Base-by-base conservation (phyloP, 805 yeast genomes). In the Zygotorulaspora danielsina region DNA sequence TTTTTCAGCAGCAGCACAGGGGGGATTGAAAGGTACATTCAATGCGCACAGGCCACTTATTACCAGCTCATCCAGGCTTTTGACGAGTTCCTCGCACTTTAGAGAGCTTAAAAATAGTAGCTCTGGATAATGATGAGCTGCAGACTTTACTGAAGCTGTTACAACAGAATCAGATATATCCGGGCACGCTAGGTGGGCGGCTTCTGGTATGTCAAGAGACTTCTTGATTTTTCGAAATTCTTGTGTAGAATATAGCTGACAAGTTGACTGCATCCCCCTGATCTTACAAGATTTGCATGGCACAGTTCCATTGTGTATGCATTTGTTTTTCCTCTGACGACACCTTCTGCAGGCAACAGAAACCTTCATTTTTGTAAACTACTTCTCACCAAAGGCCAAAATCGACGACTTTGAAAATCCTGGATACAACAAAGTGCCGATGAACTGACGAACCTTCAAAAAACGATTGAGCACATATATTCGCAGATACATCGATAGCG, bases 301-400 rank as follows among this genome's bases (percentile, higher is more conserved):
- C 12, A 32, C 5, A 17, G 12, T 6, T 8, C 38, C 38, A 24
- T 26, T 12, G 16, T 34, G 38, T 12, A 26, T 18, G 19, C 38
- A 34, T 19, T 34, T 34, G 7, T 18, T 34, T 13, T 25, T 34
- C 19, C 16, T 34, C n/a, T 19, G 24, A 16, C 38, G 38, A 26
- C 38, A 34, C 21, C 32, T 34, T 34, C 13, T 13, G 26, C 38
- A 34, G n/a, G 38, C 38, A 2, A 34, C 16, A 2, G 38, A 18
- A 7, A 34, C 24, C 9, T 32, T 19, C 38, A 34, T 34, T 17
- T 12, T 34, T n/a, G n/a, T n/a, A n/a, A n/a, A n/a, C n/a, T n/a
- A n/a, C n/a, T n/a, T n/a, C n/a, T n/a, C n/a, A n/a, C n/a, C n/a
- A n/a, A n/a, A n/a, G n/a, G n/a, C n/a, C n/a, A n/a, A n/a, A n/a